Conservation (phyloP, 805 yeast species). For the Kodamaea hsintzibuensis region DNA sequence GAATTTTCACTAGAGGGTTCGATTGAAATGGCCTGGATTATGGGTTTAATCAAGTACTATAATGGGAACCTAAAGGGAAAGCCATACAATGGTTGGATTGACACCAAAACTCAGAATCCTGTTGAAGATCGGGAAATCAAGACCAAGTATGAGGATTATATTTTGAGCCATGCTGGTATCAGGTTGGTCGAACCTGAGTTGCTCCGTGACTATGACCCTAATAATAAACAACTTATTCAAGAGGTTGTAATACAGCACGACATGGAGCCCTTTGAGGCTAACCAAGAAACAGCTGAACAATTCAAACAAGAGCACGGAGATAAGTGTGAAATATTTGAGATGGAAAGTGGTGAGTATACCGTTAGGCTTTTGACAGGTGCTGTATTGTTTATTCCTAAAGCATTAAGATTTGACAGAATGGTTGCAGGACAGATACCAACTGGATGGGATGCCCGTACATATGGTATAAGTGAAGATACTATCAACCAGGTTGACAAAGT, state of each 20-base stretch:
- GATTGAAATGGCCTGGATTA: slow-evolving; percentile 99
- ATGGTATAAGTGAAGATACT: slow-evolving; percentile 94
- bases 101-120: slow-evolving; percentile 86
- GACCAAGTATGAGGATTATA: slow-evolving; percentile 83
- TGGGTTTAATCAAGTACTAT: slow-evolving; percentile 96
- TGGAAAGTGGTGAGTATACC: slow-evolving; percentile 89
- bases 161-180: slow-evolving; percentile 93
- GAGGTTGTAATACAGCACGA: slow-evolving; percentile 97
- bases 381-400: slow-evolving; percentile 86
- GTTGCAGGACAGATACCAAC: slow-evolving; percentile 96
- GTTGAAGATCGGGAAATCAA: slow-evolving; percentile 95
- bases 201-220: slow-evolving; percentile 91
- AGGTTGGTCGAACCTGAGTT: slow-evolving; percentile 95
- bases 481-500: slow-evolving; percentile 94
- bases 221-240: slow-evolving; percentile 88
- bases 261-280: slow-evolving; percentile 91
- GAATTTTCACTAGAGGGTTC: slow-evolving; percentile 96
- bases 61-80: slow-evolving; percentile 86
- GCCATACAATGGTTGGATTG: slow-evolving; percentile 97
- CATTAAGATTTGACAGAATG: slow-evolving; percentile 69
- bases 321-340: slow-evolving; percentile 85
- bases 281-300: slow-evolving; percentile 93
- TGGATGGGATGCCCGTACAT: slow-evolving; percentile 95
- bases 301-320: slow-evolving; percentile 94
- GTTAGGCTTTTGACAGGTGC: slow-evolving; percentile 94